Percentiles rank a stretch among this genome's conserved stretches.
phyloP scores from a whole-genome alignment of 768 basidiomycete species.

The Jaapia argillacea region DNA sequence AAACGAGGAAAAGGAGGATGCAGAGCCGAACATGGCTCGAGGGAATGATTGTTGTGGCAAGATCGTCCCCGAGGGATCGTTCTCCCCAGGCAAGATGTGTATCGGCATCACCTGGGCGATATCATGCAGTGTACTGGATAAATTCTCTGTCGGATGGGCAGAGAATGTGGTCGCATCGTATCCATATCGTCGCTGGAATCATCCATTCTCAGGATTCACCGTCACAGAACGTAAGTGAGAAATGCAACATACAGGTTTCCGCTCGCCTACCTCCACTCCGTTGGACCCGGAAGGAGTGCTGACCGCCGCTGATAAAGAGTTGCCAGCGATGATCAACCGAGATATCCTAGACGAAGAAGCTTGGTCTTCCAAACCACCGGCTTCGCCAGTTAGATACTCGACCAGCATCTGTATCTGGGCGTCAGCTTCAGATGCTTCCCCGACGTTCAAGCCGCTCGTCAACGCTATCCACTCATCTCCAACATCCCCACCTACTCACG shows the following conservation, averaged over 20 bases:
- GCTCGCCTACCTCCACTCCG: slow-evolving; percentile 29
- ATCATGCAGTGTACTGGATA: slow-evolving; percentile 66
- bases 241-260: slow-evolving; percentile 41
- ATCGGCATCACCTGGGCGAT: slow-evolving; percentile 72
- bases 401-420: slow-evolving; percentile 78
- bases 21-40: slow-evolving; percentile 75
- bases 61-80: slow-evolving; percentile 82
- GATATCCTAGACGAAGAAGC: slow-evolving; percentile 62
- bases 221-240: neutral
- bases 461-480: slow-evolving; percentile 74
- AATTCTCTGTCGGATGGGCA: slow-evolving; percentile 59
- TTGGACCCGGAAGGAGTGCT: slow-evolving; percentile 19
- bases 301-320: slow-evolving; percentile 58
- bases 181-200: slow-evolving; percentile 49
- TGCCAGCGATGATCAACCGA: slow-evolving; percentile 82
- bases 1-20: slow-evolving; percentile 52
- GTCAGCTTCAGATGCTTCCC: slow-evolving; percentile 49
- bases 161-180: slow-evolving; percentile 61
- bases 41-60: slow-evolving; percentile 93
- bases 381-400: slow-evolving; percentile 84
- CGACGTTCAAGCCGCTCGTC: slow-evolving; percentile 79
- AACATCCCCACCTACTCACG: slow-evolving; percentile 9
- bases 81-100: slow-evolving; percentile 80
- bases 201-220: slow-evolving; percentile 4
- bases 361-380: slow-evolving; percentile 60